These are phyloP conservation scores for Clonostachys sp. DNA, from an alignment of 2,329 filamentous ascomycete species.

Conservation along the genomic window DNA sequence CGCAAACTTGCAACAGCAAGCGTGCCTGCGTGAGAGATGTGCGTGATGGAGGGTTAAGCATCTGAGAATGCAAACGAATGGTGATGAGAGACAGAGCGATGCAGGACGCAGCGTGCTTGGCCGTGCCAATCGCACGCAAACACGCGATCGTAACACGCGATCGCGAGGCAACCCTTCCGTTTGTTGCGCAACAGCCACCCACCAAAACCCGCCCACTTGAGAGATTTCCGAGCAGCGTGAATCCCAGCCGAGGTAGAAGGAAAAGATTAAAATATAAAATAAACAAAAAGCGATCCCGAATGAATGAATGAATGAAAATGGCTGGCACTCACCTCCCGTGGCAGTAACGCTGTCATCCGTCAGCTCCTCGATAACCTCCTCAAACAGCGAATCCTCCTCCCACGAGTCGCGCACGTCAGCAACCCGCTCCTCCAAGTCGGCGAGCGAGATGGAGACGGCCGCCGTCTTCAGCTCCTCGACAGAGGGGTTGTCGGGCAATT, in stretches of 20 bases:
- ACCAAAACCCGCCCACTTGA: too few relatives aligned
- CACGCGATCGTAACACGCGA: too few relatives aligned
- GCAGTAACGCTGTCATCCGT: conserved; percentile 43
- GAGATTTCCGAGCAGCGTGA: too few relatives aligned
- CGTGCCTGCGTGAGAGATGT: too few relatives aligned
- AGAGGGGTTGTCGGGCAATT: conserved; percentile 23
- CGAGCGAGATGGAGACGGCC: conserved; percentile 25
- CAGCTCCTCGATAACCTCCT: conserved; percentile 56
- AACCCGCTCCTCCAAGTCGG: conserved; percentile 46
- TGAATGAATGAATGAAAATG: conserved; percentile 12
- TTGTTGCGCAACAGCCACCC: too few relatives aligned
- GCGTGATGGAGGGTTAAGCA: too few relatives aligned
- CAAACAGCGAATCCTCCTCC: conserved; percentile 61
- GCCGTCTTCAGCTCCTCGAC: conserved; percentile 27
- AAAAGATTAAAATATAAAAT: conserved; percentile 3
- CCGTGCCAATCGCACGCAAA: too few relatives aligned
- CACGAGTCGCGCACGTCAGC: conserved; percentile 49
- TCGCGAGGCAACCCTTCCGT: too few relatives aligned
- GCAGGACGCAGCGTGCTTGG: too few relatives aligned
- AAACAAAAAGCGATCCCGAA: conserved; percentile 28
- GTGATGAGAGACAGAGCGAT: too few relatives aligned
- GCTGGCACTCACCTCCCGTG: not conserved
- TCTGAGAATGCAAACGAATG: too few relatives aligned
- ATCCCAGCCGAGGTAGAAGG: not conserved
- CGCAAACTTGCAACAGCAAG: too few relatives aligned